Evolutionary conservation across 164 flowering plant genomes (phyloP), one percentile per base, ranked within the genome.

Genomic region (Kalanchoe fedtschenkoi): DNA sequence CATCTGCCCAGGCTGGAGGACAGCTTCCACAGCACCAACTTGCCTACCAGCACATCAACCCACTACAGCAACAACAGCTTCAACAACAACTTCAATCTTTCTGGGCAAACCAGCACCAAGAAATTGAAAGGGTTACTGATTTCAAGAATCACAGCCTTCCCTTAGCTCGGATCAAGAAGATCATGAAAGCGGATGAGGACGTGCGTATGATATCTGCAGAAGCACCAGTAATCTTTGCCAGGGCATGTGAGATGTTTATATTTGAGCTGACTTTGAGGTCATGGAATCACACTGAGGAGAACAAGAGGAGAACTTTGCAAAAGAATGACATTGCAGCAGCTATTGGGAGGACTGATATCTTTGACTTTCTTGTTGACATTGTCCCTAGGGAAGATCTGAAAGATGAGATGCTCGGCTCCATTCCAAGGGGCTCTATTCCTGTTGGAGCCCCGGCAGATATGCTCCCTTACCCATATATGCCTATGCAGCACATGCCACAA

Each of bases 181-280:
- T 81, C 19, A 62, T 62, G 64, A 62, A 62, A 51, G 64, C 64
- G 11, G 64, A 62, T 24, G 62, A 65, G 62, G 68, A 65, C 42
- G 68, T 65, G 15, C 34, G 62, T 19, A 65, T 65, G 68, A 65
- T 65, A 51, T 24, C 85, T 3, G 82, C 85, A 9, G 85, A 81
- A 66, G 85, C 85, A 34, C 85, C 85, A 0, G 75, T 81, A 1
- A 62, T 81, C 17, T 81, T 81, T 70, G 85, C 85, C 28, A 67
- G 81, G 75, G 85, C 85, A 0, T 81, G 85, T 57, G 85, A 81
- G 58, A 81, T 81, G 85, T 81, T 81, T 71, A 78, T 81, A 30
- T 47, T 76, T 16, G 85, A 81, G 57, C 38, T 81, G 69, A 81
- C 85, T 7, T 57, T 81, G 59, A 71, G 82, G 3, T 71, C 85